Conservation (phyloP, 345 rosid species). For the Aegle marmelos region DNA sequence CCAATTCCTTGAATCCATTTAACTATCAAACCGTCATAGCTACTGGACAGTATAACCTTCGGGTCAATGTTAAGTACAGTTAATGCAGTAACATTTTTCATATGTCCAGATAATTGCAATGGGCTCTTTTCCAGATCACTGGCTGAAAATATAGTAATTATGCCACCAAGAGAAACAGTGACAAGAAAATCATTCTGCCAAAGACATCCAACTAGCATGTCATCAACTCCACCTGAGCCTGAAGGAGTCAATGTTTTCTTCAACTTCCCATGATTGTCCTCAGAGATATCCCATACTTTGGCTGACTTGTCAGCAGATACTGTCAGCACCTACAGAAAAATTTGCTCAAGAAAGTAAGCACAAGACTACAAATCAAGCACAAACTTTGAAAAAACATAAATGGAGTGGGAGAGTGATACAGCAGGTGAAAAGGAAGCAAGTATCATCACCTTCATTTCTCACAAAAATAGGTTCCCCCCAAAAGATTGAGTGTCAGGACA, state of each 20-base stretch:
- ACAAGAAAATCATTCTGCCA: slow-evolving; percentile 91
- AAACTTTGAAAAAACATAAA: not conserved
- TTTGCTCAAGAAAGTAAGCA: not conserved
- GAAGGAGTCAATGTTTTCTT: slow-evolving; percentile 62
- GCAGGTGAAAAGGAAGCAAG: slow-evolving; percentile 15
- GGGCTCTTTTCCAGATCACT: slow-evolving; percentile 76
- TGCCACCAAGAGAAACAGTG: slow-evolving; percentile 90
- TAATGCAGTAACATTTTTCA: slow-evolving; percentile 79
- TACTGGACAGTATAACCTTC: slow-evolving; percentile 62
- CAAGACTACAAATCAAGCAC: not conserved
- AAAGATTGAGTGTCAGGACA: not conserved
- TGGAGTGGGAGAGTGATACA: not conserved
- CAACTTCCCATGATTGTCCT: slow-evolving; percentile 63
- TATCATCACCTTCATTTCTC: not conserved
- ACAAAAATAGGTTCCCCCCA: not conserved
- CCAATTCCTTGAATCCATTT: slow-evolving; percentile 92
- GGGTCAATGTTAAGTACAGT: slow-evolving; percentile 61
- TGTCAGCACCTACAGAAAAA: slow-evolving; percentile 60
- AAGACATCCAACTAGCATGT: slow-evolving; percentile 93
- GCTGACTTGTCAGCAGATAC: slow-evolving; percentile 98
- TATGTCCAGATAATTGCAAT: slow-evolving; percentile 70
- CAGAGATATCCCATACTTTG: slow-evolving; percentile 86
- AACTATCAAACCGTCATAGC: slow-evolving; percentile 88
- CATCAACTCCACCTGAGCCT: slow-evolving; percentile 81
- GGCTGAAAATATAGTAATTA: slow-evolving; percentile 69